Evolutionary conservation across 208 protist genomes (phyloP).

Genomic region (Leishmania mexicana): DNA sequence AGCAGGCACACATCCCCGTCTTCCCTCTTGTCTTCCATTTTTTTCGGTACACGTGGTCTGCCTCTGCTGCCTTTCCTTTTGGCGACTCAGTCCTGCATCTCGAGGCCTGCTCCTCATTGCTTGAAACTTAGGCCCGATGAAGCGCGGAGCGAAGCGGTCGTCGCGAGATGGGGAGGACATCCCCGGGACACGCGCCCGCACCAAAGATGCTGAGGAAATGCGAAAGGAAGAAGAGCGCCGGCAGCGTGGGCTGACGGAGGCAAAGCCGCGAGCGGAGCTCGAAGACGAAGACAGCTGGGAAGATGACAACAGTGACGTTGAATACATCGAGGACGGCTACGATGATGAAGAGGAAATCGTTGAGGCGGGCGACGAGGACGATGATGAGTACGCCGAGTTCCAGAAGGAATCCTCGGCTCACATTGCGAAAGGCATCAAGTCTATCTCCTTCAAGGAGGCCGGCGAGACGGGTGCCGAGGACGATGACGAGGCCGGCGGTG

Average conservation of each 20-base stretch:
- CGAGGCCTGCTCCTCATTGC: background rate
- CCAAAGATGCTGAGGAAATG: conserved; percentile 42
- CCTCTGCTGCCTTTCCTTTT: background rate
- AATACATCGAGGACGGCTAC: conserved; percentile 35
- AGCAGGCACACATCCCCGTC: background rate
- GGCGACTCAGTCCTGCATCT: background rate
- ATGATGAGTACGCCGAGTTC: conserved; percentile 83
- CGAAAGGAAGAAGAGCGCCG: conserved; percentile 42
- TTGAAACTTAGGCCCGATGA: conserved; percentile 3
- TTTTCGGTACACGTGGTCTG: background rate
- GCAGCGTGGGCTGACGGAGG: conserved; percentile 26
- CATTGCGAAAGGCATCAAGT: conserved; percentile 47
- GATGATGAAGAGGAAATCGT: conserved; percentile 64
- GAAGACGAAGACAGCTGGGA: conserved; percentile 42
- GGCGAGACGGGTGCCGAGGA: conserved; percentile 21
- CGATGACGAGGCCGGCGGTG: conserved; percentile 35
- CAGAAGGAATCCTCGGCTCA: conserved; percentile 54
- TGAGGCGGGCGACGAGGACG: conserved; percentile 58
- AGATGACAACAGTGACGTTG: conserved; percentile 37
- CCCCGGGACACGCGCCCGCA: conserved; percentile 32
- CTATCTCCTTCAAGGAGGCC: conserved; percentile 56
- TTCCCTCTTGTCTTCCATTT: background rate
- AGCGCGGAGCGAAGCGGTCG: conserved; percentile 46
- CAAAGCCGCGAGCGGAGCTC: conserved; percentile 8
- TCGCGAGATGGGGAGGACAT: conserved; percentile 40